Conservation (phyloP, 768 basidiomycete species). For the Pulveroboletus sp. region DNA sequence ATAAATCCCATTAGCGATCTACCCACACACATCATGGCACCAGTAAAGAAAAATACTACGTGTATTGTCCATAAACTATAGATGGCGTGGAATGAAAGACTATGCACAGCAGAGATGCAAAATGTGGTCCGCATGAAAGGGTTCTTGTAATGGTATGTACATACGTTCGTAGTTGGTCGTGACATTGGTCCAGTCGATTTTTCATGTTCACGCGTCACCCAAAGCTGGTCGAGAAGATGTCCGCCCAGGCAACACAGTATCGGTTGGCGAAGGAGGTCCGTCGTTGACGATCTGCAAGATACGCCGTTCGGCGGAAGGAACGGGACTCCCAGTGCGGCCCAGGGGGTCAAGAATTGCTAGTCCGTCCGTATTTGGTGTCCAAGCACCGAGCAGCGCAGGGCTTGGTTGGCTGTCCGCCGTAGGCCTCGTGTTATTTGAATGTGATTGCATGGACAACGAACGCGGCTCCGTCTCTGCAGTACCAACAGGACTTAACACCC, state of each 20-base stretch:
- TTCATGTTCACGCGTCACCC: background rate
- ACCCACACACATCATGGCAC: conserved; percentile 4
- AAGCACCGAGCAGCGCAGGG: conserved; percentile 3
- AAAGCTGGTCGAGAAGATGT: conserved; percentile 4
- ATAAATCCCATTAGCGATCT: conserved; percentile 4
- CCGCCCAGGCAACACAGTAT: background rate
- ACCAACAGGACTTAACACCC: conserved; percentile 3
- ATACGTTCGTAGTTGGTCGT: conserved; percentile 15
- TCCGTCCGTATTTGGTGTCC: conserved; percentile 22
- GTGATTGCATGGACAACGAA: conserved; percentile 22
- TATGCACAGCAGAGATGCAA: conserved; percentile 9
- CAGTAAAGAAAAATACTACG: conserved; percentile 2
- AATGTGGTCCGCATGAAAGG: conserved; percentile 13
- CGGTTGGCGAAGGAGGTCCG: conserved; percentile 18
- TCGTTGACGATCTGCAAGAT: conserved; percentile 30
- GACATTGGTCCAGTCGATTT: conserved; percentile 1
- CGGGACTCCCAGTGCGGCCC: conserved; percentile 21
- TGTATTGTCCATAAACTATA: conserved; percentile 19
- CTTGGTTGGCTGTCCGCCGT: background rate
- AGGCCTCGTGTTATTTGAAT: conserved; percentile 11
- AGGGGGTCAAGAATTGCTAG: conserved; percentile 14
- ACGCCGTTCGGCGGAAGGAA: conserved; percentile 19
- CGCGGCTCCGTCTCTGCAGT: conserved; percentile 10
- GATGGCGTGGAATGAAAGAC: background rate
- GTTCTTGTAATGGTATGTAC: conserved; percentile 10